A percentile compares a stretch with the other conserved stretches of the same genome.
phyloP scores from a whole-genome alignment of 2,329 filamentous ascomycete species.

The Pyrenophora graminea region DNA sequence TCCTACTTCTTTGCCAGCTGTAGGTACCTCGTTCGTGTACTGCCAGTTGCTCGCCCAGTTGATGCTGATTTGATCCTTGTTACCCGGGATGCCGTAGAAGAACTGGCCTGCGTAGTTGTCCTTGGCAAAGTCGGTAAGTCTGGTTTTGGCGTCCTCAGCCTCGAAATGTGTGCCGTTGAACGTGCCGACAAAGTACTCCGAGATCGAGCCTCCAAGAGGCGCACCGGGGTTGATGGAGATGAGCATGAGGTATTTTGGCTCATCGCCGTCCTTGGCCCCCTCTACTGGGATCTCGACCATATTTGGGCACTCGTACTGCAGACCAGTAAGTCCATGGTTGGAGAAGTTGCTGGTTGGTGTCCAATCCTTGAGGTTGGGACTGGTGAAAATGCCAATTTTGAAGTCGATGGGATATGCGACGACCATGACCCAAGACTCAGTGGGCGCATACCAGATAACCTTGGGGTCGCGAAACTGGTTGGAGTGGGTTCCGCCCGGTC shows the following conservation, averaged over 20 bases:
- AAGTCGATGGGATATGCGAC: constrained; percentile 61
- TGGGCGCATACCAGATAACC: constrained; percentile 60
- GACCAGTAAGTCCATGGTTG: constrained; percentile 56
- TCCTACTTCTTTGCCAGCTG: constrained; percentile 52
- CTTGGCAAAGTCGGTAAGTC: constrained; percentile 55
- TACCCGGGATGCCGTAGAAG: constrained; percentile 51
- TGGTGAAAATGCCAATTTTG: constrained; percentile 64
- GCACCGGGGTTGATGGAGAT: constrained; percentile 63
- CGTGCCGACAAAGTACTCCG: constrained; percentile 61
- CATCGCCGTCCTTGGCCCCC: constrained; percentile 34
- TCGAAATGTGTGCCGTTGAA: constrained; percentile 69
- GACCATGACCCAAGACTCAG: constrained; percentile 61
- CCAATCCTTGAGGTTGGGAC: constrained; percentile 63
- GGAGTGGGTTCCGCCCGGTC: constrained; percentile 49
- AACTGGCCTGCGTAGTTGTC: constrained; percentile 64
- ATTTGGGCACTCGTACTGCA: constrained; percentile 68
- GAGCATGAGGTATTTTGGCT: constrained; percentile 51
- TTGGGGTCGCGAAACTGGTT: constrained; percentile 69
- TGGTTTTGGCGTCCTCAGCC: constrained; percentile 49
- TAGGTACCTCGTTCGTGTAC: constrained; percentile 60
- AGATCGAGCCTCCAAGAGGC: constrained; percentile 60
- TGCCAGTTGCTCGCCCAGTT: constrained; percentile 66
- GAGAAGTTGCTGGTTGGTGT: constrained; percentile 63
- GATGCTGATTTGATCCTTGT: constrained; percentile 53
- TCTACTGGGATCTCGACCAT: constrained; percentile 60